A percentile compares a stretch with the other conserved stretches of the same genome.
phyloP scores from a whole-genome alignment of 768 basidiomycete genomes.

The Royoungia palumana region DNA sequence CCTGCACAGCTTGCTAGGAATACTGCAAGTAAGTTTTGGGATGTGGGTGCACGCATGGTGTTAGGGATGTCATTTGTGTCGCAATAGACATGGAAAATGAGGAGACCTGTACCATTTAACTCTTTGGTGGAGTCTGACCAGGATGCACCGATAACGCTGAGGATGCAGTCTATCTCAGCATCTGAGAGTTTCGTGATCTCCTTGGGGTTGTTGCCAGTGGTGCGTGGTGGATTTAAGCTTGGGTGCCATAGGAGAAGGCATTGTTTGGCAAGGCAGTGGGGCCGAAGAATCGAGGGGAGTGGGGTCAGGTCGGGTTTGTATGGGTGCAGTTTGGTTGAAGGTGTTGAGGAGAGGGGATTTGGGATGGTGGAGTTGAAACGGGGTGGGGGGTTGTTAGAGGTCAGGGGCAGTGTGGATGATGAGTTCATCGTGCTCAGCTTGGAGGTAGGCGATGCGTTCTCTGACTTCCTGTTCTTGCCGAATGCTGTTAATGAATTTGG shows the following conservation, averaged over 20 bases:
- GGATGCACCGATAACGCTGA: conserved; percentile 16
- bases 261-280: neutral
- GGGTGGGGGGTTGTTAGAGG: no score
- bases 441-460: no score
- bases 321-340: neutral
- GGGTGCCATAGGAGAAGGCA: neutral
- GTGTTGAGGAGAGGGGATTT: no score
- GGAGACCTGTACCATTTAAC: conserved; percentile 38
- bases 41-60: conserved; percentile 27
- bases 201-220: no score
- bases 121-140: conserved; percentile 33
- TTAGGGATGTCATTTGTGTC: conserved; percentile 35
- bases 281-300: neutral
- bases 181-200: neutral
- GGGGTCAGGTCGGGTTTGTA: conserved; percentile 6
- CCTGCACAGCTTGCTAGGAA: conserved; percentile 35
- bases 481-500: no score
- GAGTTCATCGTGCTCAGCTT: no score
- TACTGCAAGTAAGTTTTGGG: conserved; percentile 17
- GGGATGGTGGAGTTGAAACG: no score
- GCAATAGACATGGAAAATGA: conserved; percentile 41
- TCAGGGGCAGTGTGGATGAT: no score
- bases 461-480: no score
- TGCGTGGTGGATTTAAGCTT: no score
- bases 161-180: conserved; percentile 24